phyloP scores from a whole-genome alignment of 1,284 basidiomycete species.

The Rhizopogon hawkerae region DNA sequence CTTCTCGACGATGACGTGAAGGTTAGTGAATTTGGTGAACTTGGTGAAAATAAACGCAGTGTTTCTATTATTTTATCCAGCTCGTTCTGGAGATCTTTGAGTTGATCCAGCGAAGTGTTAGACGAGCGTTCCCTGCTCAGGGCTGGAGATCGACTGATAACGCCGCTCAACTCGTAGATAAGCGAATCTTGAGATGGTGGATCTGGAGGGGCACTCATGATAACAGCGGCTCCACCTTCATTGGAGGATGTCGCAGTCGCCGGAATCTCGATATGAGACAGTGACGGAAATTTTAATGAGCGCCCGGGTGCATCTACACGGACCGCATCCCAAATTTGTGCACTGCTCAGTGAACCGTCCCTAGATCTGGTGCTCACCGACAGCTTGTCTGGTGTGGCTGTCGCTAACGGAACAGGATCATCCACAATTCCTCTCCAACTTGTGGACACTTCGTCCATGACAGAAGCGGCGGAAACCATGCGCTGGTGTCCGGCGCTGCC shows the following conservation, averaged over 20 bases:
- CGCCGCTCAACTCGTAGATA: slow-evolving; percentile 40
- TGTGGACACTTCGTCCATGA: slow-evolving; percentile 7
- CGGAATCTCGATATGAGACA: neutral
- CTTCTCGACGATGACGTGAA: slow-evolving; percentile 6
- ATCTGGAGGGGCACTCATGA: neutral
- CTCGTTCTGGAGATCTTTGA: slow-evolving; percentile 54
- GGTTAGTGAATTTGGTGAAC: slow-evolving; percentile 8
- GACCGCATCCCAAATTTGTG: slow-evolving; percentile 2
- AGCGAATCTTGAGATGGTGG: slow-evolving; percentile 32
- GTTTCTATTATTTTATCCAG: slow-evolving; percentile 58
- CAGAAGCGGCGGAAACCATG: neutral
- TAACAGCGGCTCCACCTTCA: neutral
- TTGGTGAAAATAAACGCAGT: slow-evolving; percentile 41
- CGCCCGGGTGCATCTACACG: slow-evolving; percentile 2
- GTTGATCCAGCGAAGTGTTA: slow-evolving; percentile 38
- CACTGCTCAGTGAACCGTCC: slow-evolving; percentile 7
- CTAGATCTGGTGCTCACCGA: slow-evolving; percentile 7
- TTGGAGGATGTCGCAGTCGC: slow-evolving; percentile 2
- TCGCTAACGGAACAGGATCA: slow-evolving; percentile 6
- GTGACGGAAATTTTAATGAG: slow-evolving; percentile 5
- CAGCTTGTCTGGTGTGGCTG: slow-evolving; percentile 8
- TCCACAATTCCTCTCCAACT: slow-evolving; percentile 6
- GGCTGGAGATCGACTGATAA: slow-evolving; percentile 12
- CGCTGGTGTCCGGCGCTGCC: neutral
- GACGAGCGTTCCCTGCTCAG: slow-evolving; percentile 9